Evolutionary conservation across 1,284 basidiomycete species (phyloP).

Genomic region (Takashimella tepidaria): DNA sequence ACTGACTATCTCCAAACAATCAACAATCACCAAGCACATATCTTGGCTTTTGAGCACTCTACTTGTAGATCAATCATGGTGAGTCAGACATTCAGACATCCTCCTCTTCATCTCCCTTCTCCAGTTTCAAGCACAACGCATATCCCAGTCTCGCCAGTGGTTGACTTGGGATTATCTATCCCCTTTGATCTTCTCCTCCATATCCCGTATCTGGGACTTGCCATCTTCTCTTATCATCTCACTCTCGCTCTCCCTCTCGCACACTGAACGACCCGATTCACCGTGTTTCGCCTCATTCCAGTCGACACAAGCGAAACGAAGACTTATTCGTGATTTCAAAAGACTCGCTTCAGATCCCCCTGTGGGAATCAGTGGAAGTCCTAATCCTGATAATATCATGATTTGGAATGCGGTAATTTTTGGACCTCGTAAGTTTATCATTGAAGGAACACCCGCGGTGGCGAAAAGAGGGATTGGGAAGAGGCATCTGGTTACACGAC

Average conservation of each 20-base stretch:
- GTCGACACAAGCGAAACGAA: conserved; percentile 84
- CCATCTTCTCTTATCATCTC: background rate
- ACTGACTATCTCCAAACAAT: too few species aligned
- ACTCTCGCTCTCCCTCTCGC: background rate
- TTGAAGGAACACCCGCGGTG: too few species aligned
- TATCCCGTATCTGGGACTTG: too few species aligned
- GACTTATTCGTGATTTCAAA: conserved; percentile 94
- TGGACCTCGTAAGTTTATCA: conserved; percentile 81
- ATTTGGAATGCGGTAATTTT: conserved; percentile 99
- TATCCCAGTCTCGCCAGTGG: background rate
- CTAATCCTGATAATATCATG: conserved; percentile 97
- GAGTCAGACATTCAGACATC: too few species aligned
- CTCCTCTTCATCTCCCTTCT: too few species aligned
- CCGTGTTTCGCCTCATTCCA: conserved; percentile 6
- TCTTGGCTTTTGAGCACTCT: too few species aligned
- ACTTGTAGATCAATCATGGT: too few species aligned
- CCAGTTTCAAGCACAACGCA: background rate
- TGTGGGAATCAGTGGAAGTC: conserved; percentile 91
- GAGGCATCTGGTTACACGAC: too few species aligned
- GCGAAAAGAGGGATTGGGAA: too few species aligned
- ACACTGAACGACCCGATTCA: background rate
- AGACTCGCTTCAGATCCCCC: conserved; percentile 89
- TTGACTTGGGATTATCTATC: too few species aligned
- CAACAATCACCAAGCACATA: too few species aligned
- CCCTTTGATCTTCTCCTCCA: too few species aligned